Evolutionary conservation across 805 yeast species (phyloP).

Genomic region (Yarrowia bubula): DNA sequence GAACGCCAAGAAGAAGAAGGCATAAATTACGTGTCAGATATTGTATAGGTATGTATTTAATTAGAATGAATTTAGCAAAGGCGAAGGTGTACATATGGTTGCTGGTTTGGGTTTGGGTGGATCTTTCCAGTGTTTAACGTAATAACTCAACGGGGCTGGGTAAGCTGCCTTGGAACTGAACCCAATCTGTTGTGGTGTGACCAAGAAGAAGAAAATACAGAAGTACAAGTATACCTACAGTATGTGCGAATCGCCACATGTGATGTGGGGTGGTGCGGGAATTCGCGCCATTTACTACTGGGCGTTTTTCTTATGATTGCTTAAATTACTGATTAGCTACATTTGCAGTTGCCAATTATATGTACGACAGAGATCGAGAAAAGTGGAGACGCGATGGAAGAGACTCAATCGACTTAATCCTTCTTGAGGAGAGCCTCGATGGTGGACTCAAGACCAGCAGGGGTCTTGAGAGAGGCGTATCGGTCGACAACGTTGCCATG

Average conservation of each 20-base stretch:
- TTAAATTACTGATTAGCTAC: not conserved
- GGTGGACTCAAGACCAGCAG: conserved; percentile 55
- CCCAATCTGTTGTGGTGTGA: no score
- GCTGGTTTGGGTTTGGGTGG: not conserved
- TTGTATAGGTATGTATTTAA: conserved; percentile 17
- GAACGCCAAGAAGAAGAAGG: conserved; percentile 25
- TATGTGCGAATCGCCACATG: no score
- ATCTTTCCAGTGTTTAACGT: no score
- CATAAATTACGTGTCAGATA: not conserved
- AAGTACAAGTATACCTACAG: no score
- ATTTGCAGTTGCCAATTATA: not conserved
- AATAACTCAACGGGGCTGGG: no score
- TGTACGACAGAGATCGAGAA: not conserved
- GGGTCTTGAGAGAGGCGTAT: conserved; percentile 66
- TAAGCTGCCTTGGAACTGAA: no score
- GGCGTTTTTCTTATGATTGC: not conserved
- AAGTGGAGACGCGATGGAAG: not conserved
- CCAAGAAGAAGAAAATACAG: no score
- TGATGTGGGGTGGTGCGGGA: no score
- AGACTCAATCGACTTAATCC: not conserved
- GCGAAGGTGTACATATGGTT: not conserved
- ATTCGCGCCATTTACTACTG: no score
- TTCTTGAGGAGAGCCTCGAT: conserved; percentile 56
- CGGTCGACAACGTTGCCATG: conserved; percentile 60
- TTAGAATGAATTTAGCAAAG: not conserved